Conservation (phyloP, 257 asterid genomes). For the Petunia secreta region DNA sequence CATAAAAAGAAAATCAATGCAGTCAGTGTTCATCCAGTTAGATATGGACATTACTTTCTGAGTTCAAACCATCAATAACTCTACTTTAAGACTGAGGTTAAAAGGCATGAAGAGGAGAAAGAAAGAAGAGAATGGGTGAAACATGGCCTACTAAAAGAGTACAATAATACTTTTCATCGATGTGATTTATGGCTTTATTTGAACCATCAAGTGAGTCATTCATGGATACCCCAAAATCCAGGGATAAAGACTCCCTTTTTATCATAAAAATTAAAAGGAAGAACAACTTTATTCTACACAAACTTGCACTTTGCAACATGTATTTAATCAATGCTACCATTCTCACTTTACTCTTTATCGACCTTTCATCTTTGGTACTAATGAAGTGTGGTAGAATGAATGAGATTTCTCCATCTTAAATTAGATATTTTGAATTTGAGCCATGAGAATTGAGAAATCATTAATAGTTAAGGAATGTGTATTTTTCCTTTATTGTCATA, state of each 20-base stretch:
- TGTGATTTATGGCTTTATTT: conserved; percentile 65
- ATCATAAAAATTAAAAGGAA: conserved; percentile 1
- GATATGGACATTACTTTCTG: conserved; percentile 5
- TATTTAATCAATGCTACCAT: conserved; percentile 23
- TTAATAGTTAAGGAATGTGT: no score
- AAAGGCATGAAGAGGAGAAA: conserved; percentile 37
- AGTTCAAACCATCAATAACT: conserved; percentile 43
- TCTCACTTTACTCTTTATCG: conserved; percentile 30
- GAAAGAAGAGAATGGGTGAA: conserved; percentile 6
- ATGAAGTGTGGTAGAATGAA: no score
- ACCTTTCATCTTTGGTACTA: background rate
- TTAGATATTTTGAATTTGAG: no score
- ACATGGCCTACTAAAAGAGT: conserved; percentile 24
- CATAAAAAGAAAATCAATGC: no score
- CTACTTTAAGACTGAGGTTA: conserved; percentile 33
- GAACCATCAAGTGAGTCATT: conserved; percentile 51
- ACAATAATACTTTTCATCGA: conserved; percentile 61
- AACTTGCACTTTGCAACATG: conserved; percentile 5
- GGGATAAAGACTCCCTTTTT: conserved; percentile 37
- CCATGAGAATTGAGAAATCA: no score
- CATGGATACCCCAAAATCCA: conserved; percentile 40
- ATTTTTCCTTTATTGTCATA: no score
- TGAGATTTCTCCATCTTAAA: no score
- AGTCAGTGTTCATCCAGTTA: conserved; percentile 19
- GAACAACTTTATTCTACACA: conserved; percentile 24